Conservation (phyloP, 768 basidiomycete genomes). For the Omphalotus guepiniiformis region DNA sequence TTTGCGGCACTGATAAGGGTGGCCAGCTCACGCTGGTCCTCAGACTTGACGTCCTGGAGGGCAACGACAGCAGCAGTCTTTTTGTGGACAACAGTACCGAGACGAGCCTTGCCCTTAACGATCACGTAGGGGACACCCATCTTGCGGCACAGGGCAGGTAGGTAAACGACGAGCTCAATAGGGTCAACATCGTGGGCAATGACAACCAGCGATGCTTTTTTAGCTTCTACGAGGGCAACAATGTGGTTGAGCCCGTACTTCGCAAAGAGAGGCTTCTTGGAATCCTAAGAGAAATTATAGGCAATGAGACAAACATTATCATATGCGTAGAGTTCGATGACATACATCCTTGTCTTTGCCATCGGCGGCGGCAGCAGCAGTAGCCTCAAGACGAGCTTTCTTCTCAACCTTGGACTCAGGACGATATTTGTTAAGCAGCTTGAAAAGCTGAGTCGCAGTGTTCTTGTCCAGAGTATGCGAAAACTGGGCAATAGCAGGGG, state of each 20-base stretch:
- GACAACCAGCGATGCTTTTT: conserved; percentile 94
- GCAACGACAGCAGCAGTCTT: conserved; percentile 93
- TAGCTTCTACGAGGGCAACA: conserved; percentile 93
- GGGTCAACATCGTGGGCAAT: conserved; percentile 99
- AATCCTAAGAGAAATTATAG: conserved; percentile 42
- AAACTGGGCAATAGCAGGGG: conserved; percentile 97
- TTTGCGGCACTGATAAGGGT: conserved; percentile 92
- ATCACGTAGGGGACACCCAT: conserved; percentile 99
- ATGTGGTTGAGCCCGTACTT: conserved; percentile 98
- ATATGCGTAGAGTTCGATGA: too few relatives aligned
- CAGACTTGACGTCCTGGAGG: conserved; percentile 90
- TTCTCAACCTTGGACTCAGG: conserved; percentile 96
- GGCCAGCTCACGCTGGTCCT: conserved; percentile 90
- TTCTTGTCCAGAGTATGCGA: conserved; percentile 98
- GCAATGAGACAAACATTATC: background rate
- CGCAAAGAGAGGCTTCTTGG: conserved; percentile 93
- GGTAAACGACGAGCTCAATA: conserved; percentile 97
- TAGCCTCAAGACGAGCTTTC: conserved; percentile 83
- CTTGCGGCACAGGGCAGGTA: conserved; percentile 97
- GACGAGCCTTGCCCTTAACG: conserved; percentile 96
- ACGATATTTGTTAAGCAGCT: conserved; percentile 96
- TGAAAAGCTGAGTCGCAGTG: conserved; percentile 97
- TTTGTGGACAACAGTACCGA: conserved; percentile 97
- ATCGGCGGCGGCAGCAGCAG: conserved; percentile 74
- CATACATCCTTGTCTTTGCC: conserved; percentile 64